Evolutionary conservation across 495 filamentous ascomycete genomes (phyloP), one percentile per base, ranked within the genome.

Genomic region (Beverwykella pulmonaria): DNA sequence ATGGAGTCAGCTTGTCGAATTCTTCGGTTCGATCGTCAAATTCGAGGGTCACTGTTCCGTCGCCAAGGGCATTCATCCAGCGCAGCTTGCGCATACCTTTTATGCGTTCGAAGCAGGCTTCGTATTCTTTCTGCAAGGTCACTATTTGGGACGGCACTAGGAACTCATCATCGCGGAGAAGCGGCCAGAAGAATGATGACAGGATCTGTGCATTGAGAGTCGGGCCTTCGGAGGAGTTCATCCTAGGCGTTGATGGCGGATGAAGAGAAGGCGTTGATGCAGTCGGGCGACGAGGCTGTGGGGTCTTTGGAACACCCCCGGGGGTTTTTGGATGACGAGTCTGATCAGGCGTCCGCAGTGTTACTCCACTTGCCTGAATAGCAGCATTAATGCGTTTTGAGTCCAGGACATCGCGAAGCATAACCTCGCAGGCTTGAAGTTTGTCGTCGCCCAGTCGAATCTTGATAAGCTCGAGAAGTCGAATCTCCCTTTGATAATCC

Each of bases 101-200:
- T 68, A 93, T 81, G 2, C 77, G 77, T 69, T 91, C 87, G 74
- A 96, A 98, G n/a, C 88, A 88, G 3, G 75, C 69, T 48, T 88
- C 84, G 78, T 96, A 98, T 23, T 77, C 79, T 54, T 84, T 76
- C 75, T 93, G 91, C 26, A 90, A 76, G 1, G 82, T 73, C 4
- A 75, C 59, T 34, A 98, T 86, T 34, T 81, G 80, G 0, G 77
- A 56, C 3, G 95, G 94, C 10, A 95, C 77, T 32, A 79, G 74
- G 77, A 96, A 97, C 25, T 81, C 81, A 68, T 93, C 90, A 20
- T 89, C 85, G 46, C 92, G 88, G 12, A 97, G 79, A 1, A 87
- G 80, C 0, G 95, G 93, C 94, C 94, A 99, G 81, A 93, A 99
- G 69, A 95, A 86, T n/a, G 90, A 85, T 0, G 92, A 96, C 4